Percentiles rank a stretch among this genome's conserved stretches.
These are phyloP conservation scores for Brettanomyces sp. DNA, from an alignment of 805 yeast species.

Conservation along the genomic window DNA sequence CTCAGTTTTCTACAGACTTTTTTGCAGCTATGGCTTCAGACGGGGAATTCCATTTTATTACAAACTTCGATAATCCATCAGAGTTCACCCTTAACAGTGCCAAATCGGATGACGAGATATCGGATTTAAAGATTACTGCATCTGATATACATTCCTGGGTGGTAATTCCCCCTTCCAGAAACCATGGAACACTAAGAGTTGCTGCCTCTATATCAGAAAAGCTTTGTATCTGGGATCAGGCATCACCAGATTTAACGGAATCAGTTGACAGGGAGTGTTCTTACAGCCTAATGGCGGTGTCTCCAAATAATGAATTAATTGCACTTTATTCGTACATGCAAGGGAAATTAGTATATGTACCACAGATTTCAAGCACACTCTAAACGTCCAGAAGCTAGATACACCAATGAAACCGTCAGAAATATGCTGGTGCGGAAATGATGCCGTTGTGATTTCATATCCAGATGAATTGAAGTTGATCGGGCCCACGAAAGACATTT, in stretches of 20 bases:
- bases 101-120: background rate
- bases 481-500: constrained; percentile 57
- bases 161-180: constrained; percentile 12
- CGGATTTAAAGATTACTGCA: background rate
- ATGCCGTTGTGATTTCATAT: constrained; percentile 55
- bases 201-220: background rate
- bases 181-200: constrained; percentile 5
- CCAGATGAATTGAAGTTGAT: constrained; percentile 57
- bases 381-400: constrained; percentile 34
- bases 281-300: constrained; percentile 6
- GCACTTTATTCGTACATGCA: constrained; percentile 34
- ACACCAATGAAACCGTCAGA: constrained; percentile 30
- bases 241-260: constrained; percentile 3
- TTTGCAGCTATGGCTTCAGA: constrained; percentile 34
- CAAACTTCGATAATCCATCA: constrained; percentile 26
- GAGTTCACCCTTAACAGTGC: background rate
- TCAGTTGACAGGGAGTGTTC: constrained; percentile 9
- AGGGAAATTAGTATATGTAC: constrained; percentile 41
- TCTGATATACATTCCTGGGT: constrained; percentile 15
- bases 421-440: constrained; percentile 79
- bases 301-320: constrained; percentile 51
- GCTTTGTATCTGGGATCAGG: constrained; percentile 6
- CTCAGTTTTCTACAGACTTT: constrained; percentile 31
- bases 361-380: constrained; percentile 32
- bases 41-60: constrained; percentile 27